Percentiles rank a stretch among this genome's conserved stretches.
phyloP scores from a whole-genome alignment of 495 filamentous ascomycete species.

The Xylaria castorea region DNA sequence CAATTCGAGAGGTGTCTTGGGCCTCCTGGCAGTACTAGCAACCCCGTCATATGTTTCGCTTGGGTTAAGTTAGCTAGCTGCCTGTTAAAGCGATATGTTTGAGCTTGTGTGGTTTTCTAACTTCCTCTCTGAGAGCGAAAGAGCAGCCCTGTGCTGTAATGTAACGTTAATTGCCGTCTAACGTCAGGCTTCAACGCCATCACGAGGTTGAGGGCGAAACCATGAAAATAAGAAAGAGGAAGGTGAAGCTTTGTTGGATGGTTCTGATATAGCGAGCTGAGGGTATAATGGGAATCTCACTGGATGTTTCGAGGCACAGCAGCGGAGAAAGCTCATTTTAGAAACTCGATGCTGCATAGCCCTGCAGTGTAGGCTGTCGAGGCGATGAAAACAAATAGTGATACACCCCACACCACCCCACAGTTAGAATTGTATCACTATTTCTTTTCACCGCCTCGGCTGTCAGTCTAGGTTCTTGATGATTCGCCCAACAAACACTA shows the following conservation, averaged over 20 bases:
- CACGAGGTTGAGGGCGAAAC: neutral
- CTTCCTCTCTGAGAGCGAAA: conserved; percentile 8
- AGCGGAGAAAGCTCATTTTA: conserved; percentile 5
- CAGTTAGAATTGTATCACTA: too few relatives aligned
- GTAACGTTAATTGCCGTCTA: neutral
- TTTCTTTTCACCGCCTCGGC: too few relatives aligned
- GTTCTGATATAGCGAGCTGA: neutral
- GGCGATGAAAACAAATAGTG: too few relatives aligned
- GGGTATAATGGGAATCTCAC: conserved; percentile 5
- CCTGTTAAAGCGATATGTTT: conserved; percentile 13
- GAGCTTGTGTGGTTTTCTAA: neutral
- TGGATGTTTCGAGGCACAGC: neutral
- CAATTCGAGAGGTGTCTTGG: neutral
- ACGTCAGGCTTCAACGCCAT: neutral
- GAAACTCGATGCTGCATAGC: conserved; percentile 10
- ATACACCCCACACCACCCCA: too few relatives aligned
- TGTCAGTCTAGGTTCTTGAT: neutral
- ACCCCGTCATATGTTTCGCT: neutral
- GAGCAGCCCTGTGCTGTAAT: neutral
- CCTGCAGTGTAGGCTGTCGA: neutral
- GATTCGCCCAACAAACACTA: conserved; percentile 9
- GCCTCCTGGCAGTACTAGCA: neutral
- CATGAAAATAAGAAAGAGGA: neutral
- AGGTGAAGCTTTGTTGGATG: neutral
- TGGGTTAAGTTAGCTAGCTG: neutral